Percentiles rank a stretch among this genome's conserved stretches.
These are phyloP conservation scores for Arthrobotrys sphaeroides DNA, from an alignment of 2,329 filamentous ascomycete genomes.

Conservation along the genomic window DNA sequence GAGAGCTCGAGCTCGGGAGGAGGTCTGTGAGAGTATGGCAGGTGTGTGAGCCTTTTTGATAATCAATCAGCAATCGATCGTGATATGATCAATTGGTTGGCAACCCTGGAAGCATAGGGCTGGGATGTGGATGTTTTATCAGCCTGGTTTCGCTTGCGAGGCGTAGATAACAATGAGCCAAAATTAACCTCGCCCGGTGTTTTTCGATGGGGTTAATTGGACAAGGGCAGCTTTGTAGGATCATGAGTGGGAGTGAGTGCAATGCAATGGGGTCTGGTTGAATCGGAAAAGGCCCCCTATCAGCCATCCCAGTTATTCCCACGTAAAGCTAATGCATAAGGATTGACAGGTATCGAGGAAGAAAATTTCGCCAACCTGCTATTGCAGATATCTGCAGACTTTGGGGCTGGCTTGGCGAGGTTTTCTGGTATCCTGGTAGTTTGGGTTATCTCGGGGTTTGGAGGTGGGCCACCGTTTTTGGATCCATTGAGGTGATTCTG, in stretches of 20 bases:
- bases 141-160: conserved; percentile 30
- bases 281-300: conserved; percentile 14
- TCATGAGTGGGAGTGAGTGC: no score
- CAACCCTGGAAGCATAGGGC: conserved; percentile 10
- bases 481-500: conserved; percentile 31
- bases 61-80: conserved; percentile 30
- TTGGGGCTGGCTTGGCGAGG: neutral
- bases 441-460: neutral
- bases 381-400: conserved; percentile 1
- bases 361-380: conserved; percentile 3
- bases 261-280: no score
- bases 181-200: conserved; percentile 3
- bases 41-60: conserved; percentile 19
- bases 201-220: neutral
- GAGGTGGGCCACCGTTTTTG: neutral
- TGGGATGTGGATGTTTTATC: conserved; percentile 34
- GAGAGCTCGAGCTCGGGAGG: neutral
- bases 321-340: conserved; percentile 26
- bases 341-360: conserved; percentile 7
- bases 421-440: neutral
- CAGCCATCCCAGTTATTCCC: conserved; percentile 12
- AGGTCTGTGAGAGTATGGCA: conserved; percentile 3
- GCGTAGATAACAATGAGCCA: conserved; percentile 11
- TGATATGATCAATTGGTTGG: conserved; percentile 44
- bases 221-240: neutral